These are phyloP conservation scores for Neonectria magnoliae DNA, from an alignment of 2,329 filamentous ascomycete species.

Conservation along the genomic window DNA sequence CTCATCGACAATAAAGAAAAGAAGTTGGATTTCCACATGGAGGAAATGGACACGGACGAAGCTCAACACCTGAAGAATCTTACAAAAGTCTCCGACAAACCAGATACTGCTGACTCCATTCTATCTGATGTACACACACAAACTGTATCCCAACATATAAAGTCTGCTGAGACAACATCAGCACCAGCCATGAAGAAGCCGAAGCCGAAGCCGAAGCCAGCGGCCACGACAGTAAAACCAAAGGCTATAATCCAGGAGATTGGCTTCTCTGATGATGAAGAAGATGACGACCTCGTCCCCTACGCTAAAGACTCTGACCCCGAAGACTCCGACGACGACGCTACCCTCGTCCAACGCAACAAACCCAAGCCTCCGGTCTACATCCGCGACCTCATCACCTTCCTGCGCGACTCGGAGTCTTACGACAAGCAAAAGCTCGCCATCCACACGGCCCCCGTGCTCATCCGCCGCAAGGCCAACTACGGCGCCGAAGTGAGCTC, in stretches of 20 bases:
- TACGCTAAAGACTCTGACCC: constrained; percentile 90
- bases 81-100: constrained; percentile 67
- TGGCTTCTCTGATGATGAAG: constrained; percentile 66
- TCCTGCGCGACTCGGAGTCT: constrained; percentile 82
- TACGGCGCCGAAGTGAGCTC: constrained; percentile 90
- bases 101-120: constrained; percentile 68
- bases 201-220: constrained; percentile 37
- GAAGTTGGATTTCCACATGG: constrained; percentile 83
- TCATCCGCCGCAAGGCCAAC: constrained; percentile 88
- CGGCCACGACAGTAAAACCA: constrained; percentile 44
- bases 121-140: constrained; percentile 33
- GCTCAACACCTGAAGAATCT: constrained; percentile 79
- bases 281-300: constrained; percentile 75
- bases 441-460: constrained; percentile 76
- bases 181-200: constrained; percentile 36
- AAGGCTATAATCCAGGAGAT: constrained; percentile 73
- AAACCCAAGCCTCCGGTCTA: constrained; percentile 90
- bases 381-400: constrained; percentile 83
- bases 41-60: constrained; percentile 79
- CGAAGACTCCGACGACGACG: constrained; percentile 93
- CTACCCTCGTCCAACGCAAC: constrained; percentile 84
- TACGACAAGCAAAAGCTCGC: constrained; percentile 87
- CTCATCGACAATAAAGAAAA: constrained; percentile 75
- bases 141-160: constrained; percentile 3
- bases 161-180: constrained; percentile 1